Conservation (phyloP, 2,329 filamentous ascomycete genomes). For the Dryadomyces sulphureus region DNA sequence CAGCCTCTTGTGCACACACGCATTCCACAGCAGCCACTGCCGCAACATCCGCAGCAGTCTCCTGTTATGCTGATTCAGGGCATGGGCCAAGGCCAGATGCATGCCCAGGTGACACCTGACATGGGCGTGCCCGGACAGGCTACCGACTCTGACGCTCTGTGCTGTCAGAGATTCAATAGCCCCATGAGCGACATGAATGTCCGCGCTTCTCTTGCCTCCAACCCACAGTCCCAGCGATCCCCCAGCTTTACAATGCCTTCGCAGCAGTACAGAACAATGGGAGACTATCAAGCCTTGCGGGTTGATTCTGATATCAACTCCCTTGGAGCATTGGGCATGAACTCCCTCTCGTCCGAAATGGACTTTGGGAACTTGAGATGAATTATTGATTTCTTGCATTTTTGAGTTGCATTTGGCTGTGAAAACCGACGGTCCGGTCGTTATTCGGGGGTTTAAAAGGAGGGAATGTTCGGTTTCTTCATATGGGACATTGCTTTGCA, state of each 20-base stretch:
- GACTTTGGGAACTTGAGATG: conserved; percentile 25
- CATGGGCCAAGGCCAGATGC: conserved; percentile 16
- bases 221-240: conserved; percentile 20
- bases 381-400: background rate
- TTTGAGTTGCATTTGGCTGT: no score
- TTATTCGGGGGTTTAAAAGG: no score
- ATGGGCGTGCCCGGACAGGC: conserved; percentile 1
- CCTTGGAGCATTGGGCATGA: conserved; percentile 20
- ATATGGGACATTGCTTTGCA: no score
- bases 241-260: conserved; percentile 24
- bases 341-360: conserved; percentile 22
- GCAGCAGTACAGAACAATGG: conserved; percentile 27
- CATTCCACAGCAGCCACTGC: background rate
- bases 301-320: conserved; percentile 24
- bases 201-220: conserved; percentile 18
- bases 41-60: conserved; percentile 14
- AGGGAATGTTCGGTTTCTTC: no score
- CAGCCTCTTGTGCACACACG: no score
- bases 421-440: no score
- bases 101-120: conserved; percentile 6
- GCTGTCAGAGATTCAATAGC: conserved; percentile 1
- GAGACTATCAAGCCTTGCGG: conserved; percentile 34
- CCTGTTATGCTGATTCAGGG: conserved; percentile 19
- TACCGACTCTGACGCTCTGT: conserved; percentile 4
- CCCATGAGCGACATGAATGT: conserved; percentile 13